Base-by-base conservation (phyloP, 2,329 filamentous ascomycete genomes). In the Monosporascus sp. region DNA sequence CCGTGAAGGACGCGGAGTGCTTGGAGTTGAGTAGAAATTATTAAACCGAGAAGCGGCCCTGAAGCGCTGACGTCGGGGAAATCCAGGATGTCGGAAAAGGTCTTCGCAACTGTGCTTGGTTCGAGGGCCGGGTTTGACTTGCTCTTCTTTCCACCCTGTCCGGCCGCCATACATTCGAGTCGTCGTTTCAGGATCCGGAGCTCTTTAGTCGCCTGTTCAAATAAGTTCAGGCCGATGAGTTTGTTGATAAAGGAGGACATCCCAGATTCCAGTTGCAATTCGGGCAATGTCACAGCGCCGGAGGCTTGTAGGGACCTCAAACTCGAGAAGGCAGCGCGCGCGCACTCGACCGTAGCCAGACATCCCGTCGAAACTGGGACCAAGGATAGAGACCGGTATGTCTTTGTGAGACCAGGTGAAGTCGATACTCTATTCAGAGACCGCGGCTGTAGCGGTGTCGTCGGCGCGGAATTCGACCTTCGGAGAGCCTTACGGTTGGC, bases 231-330 rank as follows among this genome's bases (percentile, higher is more conserved):
- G 0, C 74, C 72, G 15, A 90, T 71, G 1, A 92, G 73, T 64
- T 85, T 89, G 39, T 81, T 80, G 39, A 86, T 70, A 50, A 92
- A 76, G 0, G 85, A 83, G 17, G 86, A 81, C 77, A 89, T 88
- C 51, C 88, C 89, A 54, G 77, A 84, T 65, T 92, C 89, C 4
- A 92, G 68, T 63, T 92, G 87, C 39, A 88, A 71, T 45, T 81
- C 77, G 1, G 82, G 78, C n/a, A 85, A 72, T 9, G 78, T 70
- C 9, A 83, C 70, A 8, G 78, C 74, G 6, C 79, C 71, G 1
- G 78, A 71, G 25, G 78, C 73, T 49, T 87, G 80, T 24, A 83
- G 62, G 27, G 77, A 74, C 48, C 85, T 77, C 39, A 92, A 72
- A 48, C 82, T 84, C 6, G 78, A 72, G 62, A 92, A 89, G 2